Evolutionary conservation across 129 eudicot species (phyloP).

Genomic region (Flaveria brownii): DNA sequence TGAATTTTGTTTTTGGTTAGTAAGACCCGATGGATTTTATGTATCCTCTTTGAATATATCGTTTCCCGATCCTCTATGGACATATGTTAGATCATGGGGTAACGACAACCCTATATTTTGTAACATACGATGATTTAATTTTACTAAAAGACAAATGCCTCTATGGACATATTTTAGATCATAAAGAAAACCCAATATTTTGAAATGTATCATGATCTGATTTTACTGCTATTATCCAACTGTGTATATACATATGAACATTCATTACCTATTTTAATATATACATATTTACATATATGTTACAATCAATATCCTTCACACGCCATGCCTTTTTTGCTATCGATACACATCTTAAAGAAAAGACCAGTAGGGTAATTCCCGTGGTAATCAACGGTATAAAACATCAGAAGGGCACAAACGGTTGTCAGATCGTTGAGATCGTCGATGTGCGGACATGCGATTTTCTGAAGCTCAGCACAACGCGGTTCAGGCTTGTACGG

Average conservation of each 20-base stretch:
- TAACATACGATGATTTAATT: background rate
- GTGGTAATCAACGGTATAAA: background rate
- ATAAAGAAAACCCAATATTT: conserved; percentile 7
- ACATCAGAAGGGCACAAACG: background rate
- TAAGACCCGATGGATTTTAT: conserved; percentile 33
- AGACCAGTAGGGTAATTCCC: background rate
- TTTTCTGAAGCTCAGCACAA: background rate
- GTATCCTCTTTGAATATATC: conserved; percentile 29
- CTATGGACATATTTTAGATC: no score
- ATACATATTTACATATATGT: background rate
- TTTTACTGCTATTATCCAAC: background rate
- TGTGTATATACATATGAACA: background rate
- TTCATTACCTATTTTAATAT: background rate
- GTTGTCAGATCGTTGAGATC: background rate
- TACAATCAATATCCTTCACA: background rate
- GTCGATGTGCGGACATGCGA: background rate
- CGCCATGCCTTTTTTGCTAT: background rate
- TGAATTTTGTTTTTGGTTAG: conserved; percentile 37
- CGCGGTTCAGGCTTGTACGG: background rate
- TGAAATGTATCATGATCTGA: background rate
- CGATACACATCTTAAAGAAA: background rate
- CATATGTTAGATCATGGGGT: conserved; percentile 22
- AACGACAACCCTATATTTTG: conserved; percentile 21
- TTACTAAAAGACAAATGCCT: background rate
- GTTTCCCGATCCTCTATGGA: conserved; percentile 30